Evolutionary conservation across 306 rosid species (phyloP).

Genomic region (Ceratonia siliqua): DNA sequence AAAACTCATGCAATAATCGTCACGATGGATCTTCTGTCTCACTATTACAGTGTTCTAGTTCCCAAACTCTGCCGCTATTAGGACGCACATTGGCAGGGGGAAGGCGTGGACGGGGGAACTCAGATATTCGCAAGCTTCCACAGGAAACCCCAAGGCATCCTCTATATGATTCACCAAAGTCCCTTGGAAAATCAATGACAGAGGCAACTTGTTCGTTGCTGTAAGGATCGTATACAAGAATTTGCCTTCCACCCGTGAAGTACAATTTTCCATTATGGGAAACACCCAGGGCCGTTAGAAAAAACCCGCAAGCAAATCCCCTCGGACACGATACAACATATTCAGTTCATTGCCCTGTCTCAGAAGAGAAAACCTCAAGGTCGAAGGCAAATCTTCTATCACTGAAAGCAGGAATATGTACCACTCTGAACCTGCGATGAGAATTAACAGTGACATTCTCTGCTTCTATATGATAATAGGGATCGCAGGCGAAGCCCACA

Average conservation of each 20-base stretch:
- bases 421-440: slow-evolving; percentile 6
- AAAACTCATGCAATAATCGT: slow-evolving; percentile 19
- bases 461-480: neutral
- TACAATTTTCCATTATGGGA: slow-evolving; percentile 26
- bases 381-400: slow-evolving; percentile 8
- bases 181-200: slow-evolving; percentile 18
- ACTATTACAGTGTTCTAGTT: neutral
- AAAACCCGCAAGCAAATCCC: slow-evolving; percentile 23
- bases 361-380: slow-evolving; percentile 30
- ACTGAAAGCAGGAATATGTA: slow-evolving; percentile 12
- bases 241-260: slow-evolving; percentile 20
- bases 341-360: slow-evolving; percentile 13
- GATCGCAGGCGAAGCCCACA: slow-evolving; percentile 30
- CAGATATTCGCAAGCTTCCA: slow-evolving; percentile 5
- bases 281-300: slow-evolving; percentile 7
- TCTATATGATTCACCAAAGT: slow-evolving; percentile 23
- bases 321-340: slow-evolving; percentile 20
- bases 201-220: neutral
- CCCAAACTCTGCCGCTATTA: slow-evolving; percentile 28
- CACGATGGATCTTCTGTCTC: neutral
- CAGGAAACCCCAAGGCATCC: slow-evolving; percentile 27
- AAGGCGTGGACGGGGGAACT: slow-evolving; percentile 2
- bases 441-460: neutral
- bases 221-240: slow-evolving; percentile 28
- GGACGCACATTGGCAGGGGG: neutral